Percentiles rank a stretch among this genome's conserved stretches.
Conservation (phyloP, 1,284 basidiomycete genomes). For the Dichomitus squalens region DNA sequence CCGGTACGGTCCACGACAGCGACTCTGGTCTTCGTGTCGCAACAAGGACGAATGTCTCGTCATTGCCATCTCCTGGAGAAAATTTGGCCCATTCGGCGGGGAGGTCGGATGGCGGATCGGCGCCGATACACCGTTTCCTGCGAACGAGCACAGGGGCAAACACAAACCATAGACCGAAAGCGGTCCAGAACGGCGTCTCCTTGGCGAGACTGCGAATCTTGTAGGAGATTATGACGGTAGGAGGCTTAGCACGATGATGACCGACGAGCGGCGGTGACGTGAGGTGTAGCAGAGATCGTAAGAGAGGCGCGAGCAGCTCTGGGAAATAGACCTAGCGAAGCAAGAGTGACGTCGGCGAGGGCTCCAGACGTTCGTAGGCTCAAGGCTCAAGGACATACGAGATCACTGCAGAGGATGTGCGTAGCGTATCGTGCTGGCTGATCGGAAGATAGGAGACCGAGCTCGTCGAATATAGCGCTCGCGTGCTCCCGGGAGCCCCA, state of each 20-base stretch:
- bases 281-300: constrained; percentile 68
- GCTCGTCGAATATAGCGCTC: constrained; percentile 39
- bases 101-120: neutral
- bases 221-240: constrained; percentile 64
- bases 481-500: constrained; percentile 63
- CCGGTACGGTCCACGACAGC: constrained; percentile 53
- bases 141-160: constrained; percentile 62
- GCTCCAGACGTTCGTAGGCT: neutral
- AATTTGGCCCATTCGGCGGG: constrained; percentile 27
- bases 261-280: constrained; percentile 51
- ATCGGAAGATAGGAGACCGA: constrained; percentile 28
- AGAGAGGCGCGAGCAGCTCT: constrained; percentile 67
- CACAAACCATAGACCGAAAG: constrained; percentile 82
- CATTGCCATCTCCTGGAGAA: constrained; percentile 36
- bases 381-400: constrained; percentile 47
- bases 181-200: constrained; percentile 80
- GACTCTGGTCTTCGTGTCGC: constrained; percentile 62
- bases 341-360: constrained; percentile 1
- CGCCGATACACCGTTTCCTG: neutral
- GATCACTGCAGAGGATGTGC: constrained; percentile 75
- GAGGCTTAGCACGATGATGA: constrained; percentile 7
- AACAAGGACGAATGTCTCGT: constrained; percentile 60
- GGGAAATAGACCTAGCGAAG: constrained; percentile 71
- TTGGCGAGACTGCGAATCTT: constrained; percentile 78
- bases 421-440: constrained; percentile 39